Evolutionary conservation across 139 green algal species (phyloP).

Genomic region (Astrephomene gubernaculifera): DNA sequence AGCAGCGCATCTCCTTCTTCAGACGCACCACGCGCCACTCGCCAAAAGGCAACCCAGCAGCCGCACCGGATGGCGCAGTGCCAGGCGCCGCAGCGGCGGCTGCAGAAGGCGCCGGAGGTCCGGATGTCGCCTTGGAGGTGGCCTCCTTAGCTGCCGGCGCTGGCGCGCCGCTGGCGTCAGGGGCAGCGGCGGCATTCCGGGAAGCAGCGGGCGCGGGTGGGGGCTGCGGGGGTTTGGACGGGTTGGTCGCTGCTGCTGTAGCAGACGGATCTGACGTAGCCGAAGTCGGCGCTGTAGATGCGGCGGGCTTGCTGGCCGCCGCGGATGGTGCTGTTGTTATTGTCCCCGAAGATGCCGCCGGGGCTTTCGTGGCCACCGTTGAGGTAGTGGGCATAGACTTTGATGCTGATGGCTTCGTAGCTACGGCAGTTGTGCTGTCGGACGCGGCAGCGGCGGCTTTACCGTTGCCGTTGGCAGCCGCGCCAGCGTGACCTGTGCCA

Average conservation of each 20-base stretch:
- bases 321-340: background rate
- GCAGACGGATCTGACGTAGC: background rate
- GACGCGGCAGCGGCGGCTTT: background rate
- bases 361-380: background rate
- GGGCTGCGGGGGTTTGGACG: background rate
- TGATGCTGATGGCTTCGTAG: background rate
- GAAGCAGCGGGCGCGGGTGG: background rate
- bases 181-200: background rate
- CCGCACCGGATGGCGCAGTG: background rate
- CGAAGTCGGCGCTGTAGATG: background rate
- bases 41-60: constrained; percentile 23
- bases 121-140: background rate
- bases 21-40: constrained; percentile 44
- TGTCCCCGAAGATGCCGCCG: no score
- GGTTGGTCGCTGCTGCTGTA: background rate
- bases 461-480: no score
- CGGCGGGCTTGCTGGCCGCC: background rate
- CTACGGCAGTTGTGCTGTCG: background rate
- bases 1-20: constrained; percentile 46
- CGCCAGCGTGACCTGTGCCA: no score
- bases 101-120: background rate
- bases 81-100: background rate
- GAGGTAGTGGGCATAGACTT: background rate
- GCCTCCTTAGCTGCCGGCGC: background rate
- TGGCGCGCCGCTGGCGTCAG: background rate